phyloP scores from a whole-genome alignment of 768 basidiomycete species.

The Nidularia sp. region DNA sequence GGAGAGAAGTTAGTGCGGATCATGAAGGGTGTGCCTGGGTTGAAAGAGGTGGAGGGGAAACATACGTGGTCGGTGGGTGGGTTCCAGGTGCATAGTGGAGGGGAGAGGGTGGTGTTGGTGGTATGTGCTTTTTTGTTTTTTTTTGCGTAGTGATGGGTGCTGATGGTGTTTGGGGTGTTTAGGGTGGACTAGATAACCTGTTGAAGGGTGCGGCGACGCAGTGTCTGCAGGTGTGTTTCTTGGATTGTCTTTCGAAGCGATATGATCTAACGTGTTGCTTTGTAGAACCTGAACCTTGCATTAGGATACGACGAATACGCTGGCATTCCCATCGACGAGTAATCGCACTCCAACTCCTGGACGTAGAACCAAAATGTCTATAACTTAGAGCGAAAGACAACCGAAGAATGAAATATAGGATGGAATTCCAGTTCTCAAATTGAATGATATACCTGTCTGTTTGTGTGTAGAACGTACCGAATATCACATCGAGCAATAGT shows the following conservation, averaged over 20 bases:
- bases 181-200: constrained; percentile 62
- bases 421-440: too few species aligned
- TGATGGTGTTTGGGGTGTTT: constrained; percentile 58
- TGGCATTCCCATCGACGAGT: constrained; percentile 41
- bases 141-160: not conserved
- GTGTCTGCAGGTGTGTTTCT: constrained; percentile 75
- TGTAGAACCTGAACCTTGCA: constrained; percentile 76
- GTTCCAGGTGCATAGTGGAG: constrained; percentile 86
- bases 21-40: constrained; percentile 64
- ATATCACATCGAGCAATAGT: too few species aligned
- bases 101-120: constrained; percentile 87
- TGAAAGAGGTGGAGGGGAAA: constrained; percentile 72
- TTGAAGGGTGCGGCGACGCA: constrained; percentile 99
- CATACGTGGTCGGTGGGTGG: constrained; percentile 93
- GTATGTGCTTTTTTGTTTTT: constrained; percentile 46
- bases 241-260: not conserved
- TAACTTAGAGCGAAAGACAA: too few species aligned
- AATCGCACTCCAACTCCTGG: too few species aligned
- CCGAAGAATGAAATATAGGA: too few species aligned
- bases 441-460: too few species aligned
- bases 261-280: not conserved
- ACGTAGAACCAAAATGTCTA: too few species aligned
- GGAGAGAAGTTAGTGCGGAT: constrained; percentile 72
- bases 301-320: constrained; percentile 76
- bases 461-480: too few species aligned